A percentile compares a stretch with the other conserved stretches of the same genome.
These are phyloP conservation scores for Penicillium carneum DNA, from an alignment of 2,329 filamentous ascomycete genomes.

Conservation along the genomic window DNA sequence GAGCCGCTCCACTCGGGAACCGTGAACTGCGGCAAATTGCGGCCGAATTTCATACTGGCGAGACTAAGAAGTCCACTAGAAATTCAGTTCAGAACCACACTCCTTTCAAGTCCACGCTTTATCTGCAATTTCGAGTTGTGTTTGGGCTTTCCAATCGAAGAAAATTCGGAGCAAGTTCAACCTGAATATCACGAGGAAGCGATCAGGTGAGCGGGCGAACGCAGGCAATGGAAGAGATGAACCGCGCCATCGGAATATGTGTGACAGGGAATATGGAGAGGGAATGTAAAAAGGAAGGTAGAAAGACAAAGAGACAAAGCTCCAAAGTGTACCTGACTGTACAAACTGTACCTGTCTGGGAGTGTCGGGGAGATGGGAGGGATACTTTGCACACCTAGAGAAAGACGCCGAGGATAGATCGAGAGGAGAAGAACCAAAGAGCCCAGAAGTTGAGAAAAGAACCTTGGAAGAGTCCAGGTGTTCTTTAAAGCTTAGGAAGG, in stretches of 20 bases:
- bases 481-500: slow-evolving; percentile 1
- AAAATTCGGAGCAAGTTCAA: slow-evolving; percentile 11
- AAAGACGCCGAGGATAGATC: slow-evolving; percentile 4
- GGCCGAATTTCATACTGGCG: slow-evolving; percentile 59
- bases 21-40: slow-evolving; percentile 58
- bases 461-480: not conserved
- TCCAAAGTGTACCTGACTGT: slow-evolving; percentile 11
- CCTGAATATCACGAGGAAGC: slow-evolving; percentile 30
- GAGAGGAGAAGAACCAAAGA: slow-evolving; percentile 1
- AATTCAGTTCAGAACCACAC: not conserved
- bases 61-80: not conserved
- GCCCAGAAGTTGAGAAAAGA: slow-evolving; percentile 5
- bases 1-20: slow-evolving; percentile 59
- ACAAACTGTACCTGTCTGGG: slow-evolving; percentile 29
- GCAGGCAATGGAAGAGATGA: slow-evolving; percentile 22
- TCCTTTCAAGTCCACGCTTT: not conserved
- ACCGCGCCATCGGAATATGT: slow-evolving; percentile 28
- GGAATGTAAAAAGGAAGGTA: slow-evolving; percentile 4
- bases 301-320: slow-evolving; percentile 16
- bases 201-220: slow-evolving; percentile 38
- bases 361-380: slow-evolving; percentile 18
- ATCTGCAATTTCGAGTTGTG: not conserved
- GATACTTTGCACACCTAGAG: slow-evolving; percentile 9
- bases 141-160: slow-evolving; percentile 5
- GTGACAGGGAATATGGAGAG: slow-evolving; percentile 4